phyloP scores from a whole-genome alignment of 768 basidiomycete genomes.

The Thelephora aurantiotincta region DNA sequence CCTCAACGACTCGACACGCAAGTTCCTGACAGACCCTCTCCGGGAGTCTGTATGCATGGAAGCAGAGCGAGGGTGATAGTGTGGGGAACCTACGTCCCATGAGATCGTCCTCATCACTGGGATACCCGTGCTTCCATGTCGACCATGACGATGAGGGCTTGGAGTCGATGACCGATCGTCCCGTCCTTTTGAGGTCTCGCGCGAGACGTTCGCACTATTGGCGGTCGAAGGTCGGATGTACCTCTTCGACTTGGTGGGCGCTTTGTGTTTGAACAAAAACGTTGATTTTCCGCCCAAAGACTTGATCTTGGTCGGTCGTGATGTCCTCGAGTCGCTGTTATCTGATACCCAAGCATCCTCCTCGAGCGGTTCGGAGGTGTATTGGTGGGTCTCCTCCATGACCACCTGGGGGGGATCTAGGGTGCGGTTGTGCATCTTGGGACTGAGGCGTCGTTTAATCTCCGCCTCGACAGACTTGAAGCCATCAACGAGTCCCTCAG shows the following conservation, averaged over 20 bases:
- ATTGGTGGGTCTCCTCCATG: background rate
- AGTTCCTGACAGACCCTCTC: too few relatives aligned
- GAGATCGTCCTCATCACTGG: constrained; percentile 2
- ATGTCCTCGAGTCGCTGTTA: constrained; percentile 15
- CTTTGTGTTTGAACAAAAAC: background rate
- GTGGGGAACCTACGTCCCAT: constrained; percentile 6
- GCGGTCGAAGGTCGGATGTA: constrained; percentile 6
- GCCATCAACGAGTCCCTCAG: constrained; percentile 9
- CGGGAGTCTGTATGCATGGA: too few relatives aligned
- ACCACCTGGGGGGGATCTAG: too few relatives aligned
- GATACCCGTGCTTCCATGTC: constrained; percentile 2
- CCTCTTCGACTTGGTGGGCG: constrained; percentile 2
- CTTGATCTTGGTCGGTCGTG: constrained; percentile 11
- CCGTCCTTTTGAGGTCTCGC: constrained; percentile 4
- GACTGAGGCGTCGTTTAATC: background rate
- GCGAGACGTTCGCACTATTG: constrained; percentile 8
- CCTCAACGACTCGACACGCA: too few relatives aligned
- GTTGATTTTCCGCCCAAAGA: constrained; percentile 7
- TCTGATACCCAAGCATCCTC: constrained; percentile 61
- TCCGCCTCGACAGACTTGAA: constrained; percentile 4
- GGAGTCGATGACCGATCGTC: constrained; percentile 4
- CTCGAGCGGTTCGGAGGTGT: constrained; percentile 12
- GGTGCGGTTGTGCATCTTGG: background rate
- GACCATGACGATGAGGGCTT: background rate
- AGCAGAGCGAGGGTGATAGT: background rate